Evolutionary conservation across 805 yeast species (phyloP).

Genomic region (Nadsonia fulvescens): DNA sequence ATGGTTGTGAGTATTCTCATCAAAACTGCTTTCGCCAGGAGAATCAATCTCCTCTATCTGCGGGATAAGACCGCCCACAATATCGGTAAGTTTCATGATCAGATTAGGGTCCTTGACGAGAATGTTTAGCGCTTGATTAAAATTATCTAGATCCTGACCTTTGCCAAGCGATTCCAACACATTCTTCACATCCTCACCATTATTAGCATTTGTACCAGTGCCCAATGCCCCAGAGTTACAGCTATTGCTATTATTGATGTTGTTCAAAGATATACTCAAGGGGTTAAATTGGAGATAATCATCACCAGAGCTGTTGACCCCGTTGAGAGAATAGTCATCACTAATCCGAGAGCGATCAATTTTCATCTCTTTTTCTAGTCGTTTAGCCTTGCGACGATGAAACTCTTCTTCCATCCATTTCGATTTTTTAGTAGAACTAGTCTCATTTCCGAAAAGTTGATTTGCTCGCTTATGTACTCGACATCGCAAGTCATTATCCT

Average conservation of each 20-base stretch:
- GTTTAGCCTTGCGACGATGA: conserved; percentile 39
- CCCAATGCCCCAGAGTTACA: too few species aligned
- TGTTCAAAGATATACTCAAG: conserved; percentile 1
- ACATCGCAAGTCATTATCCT: conserved; percentile 71
- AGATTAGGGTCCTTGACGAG: conserved; percentile 13
- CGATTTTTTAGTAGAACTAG: conserved; percentile 29
- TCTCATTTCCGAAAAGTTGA: conserved; percentile 42
- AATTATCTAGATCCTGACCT: conserved; percentile 10
- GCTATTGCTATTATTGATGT: neutral
- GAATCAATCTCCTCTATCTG: too few species aligned
- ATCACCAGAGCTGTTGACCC: conserved; percentile 2
- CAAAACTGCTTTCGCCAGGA: too few species aligned
- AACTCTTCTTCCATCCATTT: conserved; percentile 68
- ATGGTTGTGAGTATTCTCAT: too few species aligned
- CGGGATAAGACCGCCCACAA: too few species aligned
- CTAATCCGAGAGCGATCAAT: conserved; percentile 3
- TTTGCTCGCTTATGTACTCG: conserved; percentile 61
- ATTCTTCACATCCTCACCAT: conserved; percentile 12
- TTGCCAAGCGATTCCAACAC: conserved; percentile 12
- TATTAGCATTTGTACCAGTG: too few species aligned
- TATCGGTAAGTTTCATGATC: conserved; percentile 10
- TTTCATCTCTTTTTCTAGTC: conserved; percentile 26
- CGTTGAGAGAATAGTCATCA: conserved; percentile 3
- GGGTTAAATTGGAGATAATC: neutral
- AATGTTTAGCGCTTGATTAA: conserved; percentile 13